Evolutionary conservation across 1,284 basidiomycete genomes (phyloP), one percentile per base, ranked within the genome.

Genomic region (Leccinum griseonigrum): DNA sequence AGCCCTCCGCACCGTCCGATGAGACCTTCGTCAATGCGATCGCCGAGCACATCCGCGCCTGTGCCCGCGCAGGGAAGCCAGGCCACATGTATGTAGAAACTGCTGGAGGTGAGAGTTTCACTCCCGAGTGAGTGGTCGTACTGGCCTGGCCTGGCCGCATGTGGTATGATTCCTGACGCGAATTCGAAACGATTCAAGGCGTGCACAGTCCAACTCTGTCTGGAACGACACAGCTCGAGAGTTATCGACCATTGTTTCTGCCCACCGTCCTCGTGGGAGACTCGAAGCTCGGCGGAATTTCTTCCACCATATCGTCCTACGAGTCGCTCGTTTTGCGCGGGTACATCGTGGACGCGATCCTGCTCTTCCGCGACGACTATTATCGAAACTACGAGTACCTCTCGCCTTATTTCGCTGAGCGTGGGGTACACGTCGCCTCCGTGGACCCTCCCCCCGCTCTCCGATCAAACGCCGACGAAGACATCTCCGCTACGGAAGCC

Each of bases 181-280:
- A 31, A 6, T 54, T 13, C 6, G 34, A 34, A 3, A 3, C 70
- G n/a, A 40, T 48, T 18, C 31, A 18, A 96, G 95, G 96, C 53
- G 93, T 98, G 1, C 96, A 98, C 71, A 97, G 94, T 63, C 97
- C 97, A 0, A 88, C 90, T 0, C 80, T 95, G 1, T 90, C 90
- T 1, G 95, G 95, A 0, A 87, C 89, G 1, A 94, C 93, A 3
- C 97, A 98, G 75, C 83, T 86, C 14, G 93, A 95, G 58, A 85
- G 85, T 34, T 95, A 94, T 69, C 84, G 95, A 2, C 87, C 93
- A 1, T 84, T 94, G 31, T 92, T 92, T 63, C 82, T 98, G 2
- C 97, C 97, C 0, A 91, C 91, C 0, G 79, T 98, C 61, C 83
- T 99, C 3, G 80, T 98, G 43, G 96, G 94, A 0, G 94, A 97